Evolutionary conservation across 148 eudicot species (phyloP), one percentile per base, ranked within the genome.

Genomic region (Polygonum aviculare): DNA sequence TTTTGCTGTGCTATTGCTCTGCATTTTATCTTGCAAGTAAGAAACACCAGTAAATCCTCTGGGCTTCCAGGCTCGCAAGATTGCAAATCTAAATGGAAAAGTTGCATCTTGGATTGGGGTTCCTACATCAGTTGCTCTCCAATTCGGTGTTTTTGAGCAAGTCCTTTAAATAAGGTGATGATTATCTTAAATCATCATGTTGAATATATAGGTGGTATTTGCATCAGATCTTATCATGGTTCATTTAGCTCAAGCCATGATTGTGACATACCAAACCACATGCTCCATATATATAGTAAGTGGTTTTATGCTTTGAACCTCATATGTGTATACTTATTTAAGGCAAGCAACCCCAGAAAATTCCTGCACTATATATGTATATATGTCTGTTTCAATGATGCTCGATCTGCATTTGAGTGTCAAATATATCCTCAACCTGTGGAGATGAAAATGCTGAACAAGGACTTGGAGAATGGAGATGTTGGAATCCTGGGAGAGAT

Each of bases 91-190:
- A 4, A 90, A 81, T 87, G 98, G 98, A 78, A 89, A 85, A 88
- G 92, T 94, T 76, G 92, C 96, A 77, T 86, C 97, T 59, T 92
- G 92, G 94, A 87, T 95, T 76, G 93, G 95, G 69, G 85, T 95
- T 81, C 98, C 98, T 62, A 92, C 98, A 16, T 95, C 98, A 63
- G 90, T 95, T 77, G 98, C 98, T 49, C 85, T 95, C 40, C 98
- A 97, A 33, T 95, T 95, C 80, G 98, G 98, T 69, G 90, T 81
- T 77, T 95, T 92, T 73, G 98, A 92, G 85, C 81, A 89, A 82
- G 98, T 95, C 80, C 94, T 95, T 77, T 86, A 72, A 95, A 95
- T 78, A 79, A 92, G 97, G 98, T 93, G 54, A 36, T 48, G 33
- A 35, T 36, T 67, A 36, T 67, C 71, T 22, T 14, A 67, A 67